Evolutionary conservation across 148 eudicot species (phyloP), one percentile per base, ranked within the genome.

Genomic region (Amaranthus cruentus): DNA sequence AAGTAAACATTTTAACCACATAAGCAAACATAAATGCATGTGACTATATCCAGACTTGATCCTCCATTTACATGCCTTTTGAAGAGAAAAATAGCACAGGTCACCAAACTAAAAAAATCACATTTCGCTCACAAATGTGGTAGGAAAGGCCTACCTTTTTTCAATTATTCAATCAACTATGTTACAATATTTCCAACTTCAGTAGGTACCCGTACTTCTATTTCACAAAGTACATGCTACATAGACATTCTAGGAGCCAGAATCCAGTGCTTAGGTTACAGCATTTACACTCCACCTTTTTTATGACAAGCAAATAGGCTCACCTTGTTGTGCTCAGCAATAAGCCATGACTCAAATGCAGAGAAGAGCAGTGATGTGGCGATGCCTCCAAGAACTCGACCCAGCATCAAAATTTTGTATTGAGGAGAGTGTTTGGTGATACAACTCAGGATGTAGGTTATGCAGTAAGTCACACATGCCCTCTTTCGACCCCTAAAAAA

Each of bases 321-420:
- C 73, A 94, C 98, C 97, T 94, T 94, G 77, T 89, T 89, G 81
- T 94, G 98, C 80, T 94, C 98, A 46, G 97, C 98, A 76, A 94
- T 97, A 76, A 94, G 87, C 98, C 98, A 94, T 28, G 97, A 94
- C 84, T 94, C 98, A 77, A 91, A 94, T 50, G 98, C 87, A 48
- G 98, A 94, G 79, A 91, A 94, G 72, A 94, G 83, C 55, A 91
- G 93, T 70, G 98, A 94, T n/a, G 98, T 94, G 50, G 98, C 91
- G 74, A 94, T 87, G 74, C 98, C 98, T 77, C 98, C 98, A 81
- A 94, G 80, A 48, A 94, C 71, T 61, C 98, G 92, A 58, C 98
- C 98, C 79, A 91, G 65, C 97, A 94, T 87, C 79, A 94, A 82
- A 67, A 94, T 85, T 78, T 84, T 94, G 81, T 94, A 94, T 15